phyloP scores from a whole-genome alignment of 345 rosid genomes.

The Draba incana region DNA sequence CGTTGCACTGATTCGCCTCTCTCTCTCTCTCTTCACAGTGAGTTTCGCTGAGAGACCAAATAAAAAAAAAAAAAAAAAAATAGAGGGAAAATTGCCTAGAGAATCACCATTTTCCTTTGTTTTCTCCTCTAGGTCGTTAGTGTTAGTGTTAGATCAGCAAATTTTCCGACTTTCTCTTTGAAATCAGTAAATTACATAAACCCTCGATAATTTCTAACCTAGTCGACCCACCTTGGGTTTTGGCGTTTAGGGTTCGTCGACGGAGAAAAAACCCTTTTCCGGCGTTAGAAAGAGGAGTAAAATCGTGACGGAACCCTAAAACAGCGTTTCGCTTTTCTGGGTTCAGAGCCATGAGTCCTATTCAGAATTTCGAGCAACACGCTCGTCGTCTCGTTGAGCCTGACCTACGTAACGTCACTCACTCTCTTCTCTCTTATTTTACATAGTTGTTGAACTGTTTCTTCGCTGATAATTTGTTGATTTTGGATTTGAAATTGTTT shows the following conservation, averaged over 20 bases:
- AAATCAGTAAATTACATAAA: constrained; percentile 12
- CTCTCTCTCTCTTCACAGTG: constrained; percentile 24
- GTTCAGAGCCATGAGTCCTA: constrained; percentile 67
- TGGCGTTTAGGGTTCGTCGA: constrained; percentile 19
- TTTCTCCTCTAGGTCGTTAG: background rate
- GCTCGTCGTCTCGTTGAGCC: constrained; percentile 79
- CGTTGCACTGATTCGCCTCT: constrained; percentile 21
- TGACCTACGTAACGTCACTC: constrained; percentile 57
- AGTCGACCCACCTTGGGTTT: constrained; percentile 21
- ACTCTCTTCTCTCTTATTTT: background rate
- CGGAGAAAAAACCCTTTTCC: background rate
- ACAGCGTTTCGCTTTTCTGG: constrained; percentile 13
- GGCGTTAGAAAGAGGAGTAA: background rate
- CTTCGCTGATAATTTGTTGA: background rate
- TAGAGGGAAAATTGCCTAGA: constrained; percentile 27
- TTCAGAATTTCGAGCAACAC: constrained; percentile 95
- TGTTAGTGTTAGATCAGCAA: background rate
- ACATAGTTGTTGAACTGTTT: background rate
- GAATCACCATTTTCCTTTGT: constrained; percentile 16
- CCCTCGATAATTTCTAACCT: constrained; percentile 33
- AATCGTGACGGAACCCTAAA: constrained; percentile 31
- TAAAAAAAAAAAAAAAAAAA: background rate
- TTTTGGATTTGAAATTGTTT: background rate
- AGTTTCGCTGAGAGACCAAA: constrained; percentile 28
- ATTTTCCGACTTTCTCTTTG: constrained; percentile 13